phyloP scores from a whole-genome alignment of 768 basidiomycete species.

The Asterophora parasitica region DNA sequence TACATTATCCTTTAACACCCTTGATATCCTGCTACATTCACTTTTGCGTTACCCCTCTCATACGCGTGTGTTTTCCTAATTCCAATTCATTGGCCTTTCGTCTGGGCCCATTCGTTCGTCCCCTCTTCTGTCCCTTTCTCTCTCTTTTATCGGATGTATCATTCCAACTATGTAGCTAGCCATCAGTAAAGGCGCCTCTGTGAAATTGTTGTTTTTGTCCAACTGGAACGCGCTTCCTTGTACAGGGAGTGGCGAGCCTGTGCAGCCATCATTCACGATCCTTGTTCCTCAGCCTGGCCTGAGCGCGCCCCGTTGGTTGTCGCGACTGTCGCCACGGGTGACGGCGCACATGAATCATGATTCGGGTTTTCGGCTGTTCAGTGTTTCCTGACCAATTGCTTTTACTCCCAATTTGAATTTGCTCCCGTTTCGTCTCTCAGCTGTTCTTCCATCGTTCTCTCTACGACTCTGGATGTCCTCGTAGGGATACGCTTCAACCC shows the following conservation, averaged over 20 bases:
- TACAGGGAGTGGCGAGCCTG: background rate
- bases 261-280: background rate
- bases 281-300: background rate
- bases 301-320: background rate
- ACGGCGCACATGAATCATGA: too few species aligned
- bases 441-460: background rate
- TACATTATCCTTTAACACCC: slow-evolving; percentile 27
- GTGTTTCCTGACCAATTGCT: background rate
- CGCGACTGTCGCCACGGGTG: background rate
- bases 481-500: background rate
- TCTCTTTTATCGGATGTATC: slow-evolving; percentile 30
- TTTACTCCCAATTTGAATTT: too few species aligned
- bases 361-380: background rate
- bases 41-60: slow-evolving; percentile 16
- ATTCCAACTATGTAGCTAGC: slow-evolving; percentile 25
- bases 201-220: slow-evolving; percentile 17
- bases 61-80: slow-evolving; percentile 9
- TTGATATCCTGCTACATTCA: slow-evolving; percentile 17
- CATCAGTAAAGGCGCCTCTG: slow-evolving; percentile 17
- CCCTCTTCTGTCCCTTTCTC: slow-evolving; percentile 8
- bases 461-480: slow-evolving; percentile 18
- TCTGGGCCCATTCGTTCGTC: slow-evolving; percentile 13
- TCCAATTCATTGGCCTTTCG: slow-evolving; percentile 12
- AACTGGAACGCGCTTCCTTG: background rate
- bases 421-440: background rate